Conservation (phyloP, 2,329 filamentous ascomycete species). For the Ploettnerulaceae sp. region DNA sequence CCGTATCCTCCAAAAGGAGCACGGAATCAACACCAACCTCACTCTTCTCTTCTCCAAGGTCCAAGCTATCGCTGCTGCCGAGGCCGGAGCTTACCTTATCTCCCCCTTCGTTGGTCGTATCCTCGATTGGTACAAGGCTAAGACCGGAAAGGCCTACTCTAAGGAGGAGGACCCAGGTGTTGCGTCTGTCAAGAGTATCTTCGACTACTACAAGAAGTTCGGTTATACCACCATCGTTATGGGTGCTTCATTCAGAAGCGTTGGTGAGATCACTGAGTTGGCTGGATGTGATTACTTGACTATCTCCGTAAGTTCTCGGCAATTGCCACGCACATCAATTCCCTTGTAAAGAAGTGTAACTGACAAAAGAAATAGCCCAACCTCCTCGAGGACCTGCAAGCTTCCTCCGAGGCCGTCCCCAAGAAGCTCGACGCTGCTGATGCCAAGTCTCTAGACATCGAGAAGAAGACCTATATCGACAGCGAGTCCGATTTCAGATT, state of each 20-base stretch:
- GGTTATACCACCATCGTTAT: slow-evolving; percentile 99
- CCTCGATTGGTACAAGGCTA: slow-evolving; percentile 98
- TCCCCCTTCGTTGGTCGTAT: slow-evolving; percentile 99
- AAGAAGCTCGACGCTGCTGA: slow-evolving; percentile 80
- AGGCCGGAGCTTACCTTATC: slow-evolving; percentile 95
- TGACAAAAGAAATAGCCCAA: slow-evolving; percentile 58
- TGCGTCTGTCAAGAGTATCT: slow-evolving; percentile 87
- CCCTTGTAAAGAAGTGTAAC: background rate
- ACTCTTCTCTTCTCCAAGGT: slow-evolving; percentile 96
- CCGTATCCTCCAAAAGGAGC: slow-evolving; percentile 90
- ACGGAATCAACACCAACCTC: slow-evolving; percentile 97
- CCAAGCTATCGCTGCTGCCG: slow-evolving; percentile 93
- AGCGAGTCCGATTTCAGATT: slow-evolving; percentile 92
- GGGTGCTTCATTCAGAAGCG: slow-evolving; percentile 97
- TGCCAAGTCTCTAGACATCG: slow-evolving; percentile 65
- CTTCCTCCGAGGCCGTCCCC: slow-evolving; percentile 74
- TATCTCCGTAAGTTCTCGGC: slow-evolving; percentile 67
- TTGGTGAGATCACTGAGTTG: slow-evolving; percentile 95
- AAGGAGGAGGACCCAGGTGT: slow-evolving; percentile 94
- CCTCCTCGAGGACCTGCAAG: slow-evolving; percentile 89
- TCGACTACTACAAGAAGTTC: slow-evolving; percentile 99
- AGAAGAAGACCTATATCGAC: slow-evolving; percentile 87
- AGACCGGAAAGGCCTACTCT: slow-evolving; percentile 87
- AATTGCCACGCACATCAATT: background rate
- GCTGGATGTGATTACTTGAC: slow-evolving; percentile 98